phyloP scores from a whole-genome alignment of 129 eudicot species.

The Deinandra increscens region DNA sequence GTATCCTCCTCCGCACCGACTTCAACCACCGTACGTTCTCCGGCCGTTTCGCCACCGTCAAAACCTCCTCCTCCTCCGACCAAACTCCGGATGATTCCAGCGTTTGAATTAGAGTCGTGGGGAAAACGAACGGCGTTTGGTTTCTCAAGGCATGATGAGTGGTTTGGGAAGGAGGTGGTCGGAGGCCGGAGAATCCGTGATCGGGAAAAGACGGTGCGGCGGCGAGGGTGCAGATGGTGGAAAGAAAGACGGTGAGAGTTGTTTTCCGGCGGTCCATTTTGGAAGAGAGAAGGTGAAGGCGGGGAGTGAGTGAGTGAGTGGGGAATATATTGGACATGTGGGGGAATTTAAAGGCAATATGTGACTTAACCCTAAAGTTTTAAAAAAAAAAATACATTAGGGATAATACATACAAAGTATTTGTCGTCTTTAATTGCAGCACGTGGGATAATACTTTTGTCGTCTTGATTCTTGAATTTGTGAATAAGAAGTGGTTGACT shows the following conservation, averaged over 20 bases:
- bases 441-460: too few relatives aligned
- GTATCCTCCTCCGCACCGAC: conserved; percentile 45
- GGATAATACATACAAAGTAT: too few relatives aligned
- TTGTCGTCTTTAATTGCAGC: conserved; percentile 11
- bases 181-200: conserved; percentile 12
- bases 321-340: conserved; percentile 33
- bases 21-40: conserved; percentile 46
- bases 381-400: too few relatives aligned
- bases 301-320: conserved; percentile 7
- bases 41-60: conserved; percentile 28
- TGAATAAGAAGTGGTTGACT: conserved; percentile 15
- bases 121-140: conserved; percentile 21
- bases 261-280: conserved; percentile 23
- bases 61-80: conserved; percentile 29
- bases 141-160: conserved; percentile 14
- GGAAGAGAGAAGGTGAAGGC: not conserved
- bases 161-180: not conserved
- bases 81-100: conserved; percentile 15
- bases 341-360: conserved; percentile 19
- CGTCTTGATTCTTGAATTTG: conserved; percentile 13
- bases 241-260: conserved; percentile 9
- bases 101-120: not conserved
- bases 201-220: conserved; percentile 1
- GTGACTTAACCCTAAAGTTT: too few relatives aligned
- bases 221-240: conserved; percentile 5